A percentile compares a stretch with the other conserved stretches of the same genome.
Conservation (phyloP, 306 rosid genomes). For the Clitoria ternatea region DNA sequence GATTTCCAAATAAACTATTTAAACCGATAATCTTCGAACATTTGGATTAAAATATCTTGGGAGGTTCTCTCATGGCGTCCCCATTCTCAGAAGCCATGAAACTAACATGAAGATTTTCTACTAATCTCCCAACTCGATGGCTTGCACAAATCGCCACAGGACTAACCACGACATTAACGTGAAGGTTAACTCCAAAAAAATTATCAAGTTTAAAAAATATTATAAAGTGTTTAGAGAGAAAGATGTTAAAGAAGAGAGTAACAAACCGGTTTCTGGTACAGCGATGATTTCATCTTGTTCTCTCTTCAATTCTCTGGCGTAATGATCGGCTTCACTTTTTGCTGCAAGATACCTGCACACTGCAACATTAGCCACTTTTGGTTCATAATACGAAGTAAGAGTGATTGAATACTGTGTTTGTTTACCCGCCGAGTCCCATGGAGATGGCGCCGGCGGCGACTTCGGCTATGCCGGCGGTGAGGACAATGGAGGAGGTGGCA, state of each 20-base stretch:
- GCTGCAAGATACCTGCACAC: slow-evolving; percentile 78
- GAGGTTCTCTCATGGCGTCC: too few species aligned
- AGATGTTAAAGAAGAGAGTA: background rate
- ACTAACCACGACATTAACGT: too few species aligned
- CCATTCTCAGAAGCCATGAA: too few species aligned
- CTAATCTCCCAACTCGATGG: too few species aligned
- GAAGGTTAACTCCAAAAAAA: too few species aligned
- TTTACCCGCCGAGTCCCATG: slow-evolving; percentile 87
- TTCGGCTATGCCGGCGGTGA: slow-evolving; percentile 72
- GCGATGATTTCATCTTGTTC: slow-evolving; percentile 76
- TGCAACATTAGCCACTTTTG: background rate
- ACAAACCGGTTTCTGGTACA: slow-evolving; percentile 72
- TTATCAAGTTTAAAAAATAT: background rate
- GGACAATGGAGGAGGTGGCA: slow-evolving; percentile 60
- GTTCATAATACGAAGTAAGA: background rate
- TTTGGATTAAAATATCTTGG: too few species aligned
- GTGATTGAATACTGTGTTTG: background rate
- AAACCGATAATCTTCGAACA: too few species aligned
- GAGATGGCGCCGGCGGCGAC: slow-evolving; percentile 76
- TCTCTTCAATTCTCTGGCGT: slow-evolving; percentile 62
- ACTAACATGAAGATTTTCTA: too few species aligned
- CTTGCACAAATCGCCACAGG: too few species aligned
- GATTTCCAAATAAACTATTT: too few species aligned
- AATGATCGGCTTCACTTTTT: slow-evolving; percentile 87
- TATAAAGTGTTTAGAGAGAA: background rate